Evolutionary conservation across 306 rosid genomes (phyloP).

Genomic region (Dryas octopetala): DNA sequence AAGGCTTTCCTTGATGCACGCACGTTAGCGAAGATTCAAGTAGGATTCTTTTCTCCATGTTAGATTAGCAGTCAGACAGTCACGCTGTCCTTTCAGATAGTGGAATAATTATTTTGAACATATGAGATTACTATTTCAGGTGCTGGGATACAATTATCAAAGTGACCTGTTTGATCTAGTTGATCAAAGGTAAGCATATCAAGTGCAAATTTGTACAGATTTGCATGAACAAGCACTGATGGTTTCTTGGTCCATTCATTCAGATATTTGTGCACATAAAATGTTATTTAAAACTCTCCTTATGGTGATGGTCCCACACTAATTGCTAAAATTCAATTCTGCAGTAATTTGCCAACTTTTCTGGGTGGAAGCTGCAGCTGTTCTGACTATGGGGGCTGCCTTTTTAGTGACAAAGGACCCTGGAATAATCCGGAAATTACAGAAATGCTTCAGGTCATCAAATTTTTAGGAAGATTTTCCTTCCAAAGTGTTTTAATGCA

Average conservation of each 20-base stretch:
- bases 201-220: neutral
- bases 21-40: constrained; percentile 74
- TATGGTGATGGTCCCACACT: too few species aligned
- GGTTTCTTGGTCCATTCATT: neutral
- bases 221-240: too few species aligned
- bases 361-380: constrained; percentile 85
- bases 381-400: constrained; percentile 75
- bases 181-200: constrained; percentile 56
- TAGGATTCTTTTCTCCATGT: constrained; percentile 27
- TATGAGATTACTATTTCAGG: constrained; percentile 46
- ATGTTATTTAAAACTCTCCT: too few species aligned
- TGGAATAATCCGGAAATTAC: constrained; percentile 65
- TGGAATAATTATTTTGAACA: neutral
- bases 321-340: neutral
- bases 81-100: neutral
- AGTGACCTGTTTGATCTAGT: constrained; percentile 48
- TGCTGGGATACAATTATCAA: constrained; percentile 61
- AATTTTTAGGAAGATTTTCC: constrained; percentile 3
- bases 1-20: constrained; percentile 71
- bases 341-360: constrained; percentile 81
- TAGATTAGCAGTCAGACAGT: neutral
- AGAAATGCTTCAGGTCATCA: constrained; percentile 65
- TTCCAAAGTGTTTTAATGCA: neutral
- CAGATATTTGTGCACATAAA: too few species aligned
- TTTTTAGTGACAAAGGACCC: constrained; percentile 82